Percentiles rank a stretch among this genome's conserved stretches.
Conservation (phyloP, 768 basidiomycete species). For the Agaricus subrufescens region DNA sequence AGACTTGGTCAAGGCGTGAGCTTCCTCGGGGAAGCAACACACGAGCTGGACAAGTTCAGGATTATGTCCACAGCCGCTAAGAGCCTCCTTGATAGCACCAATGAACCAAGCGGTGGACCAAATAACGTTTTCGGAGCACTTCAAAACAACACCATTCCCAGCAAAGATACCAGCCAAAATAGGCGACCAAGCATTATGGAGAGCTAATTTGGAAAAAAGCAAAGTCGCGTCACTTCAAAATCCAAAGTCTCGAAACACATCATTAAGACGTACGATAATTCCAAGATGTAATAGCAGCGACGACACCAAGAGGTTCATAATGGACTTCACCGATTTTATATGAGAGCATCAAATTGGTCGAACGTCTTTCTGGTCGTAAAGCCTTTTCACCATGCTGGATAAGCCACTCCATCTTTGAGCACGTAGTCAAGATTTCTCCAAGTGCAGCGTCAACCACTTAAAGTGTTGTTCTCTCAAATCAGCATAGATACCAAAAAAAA, state of each 20-base stretch:
- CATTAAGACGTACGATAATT: constrained; percentile 64
- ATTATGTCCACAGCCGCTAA: constrained; percentile 80
- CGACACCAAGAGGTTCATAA: constrained; percentile 91
- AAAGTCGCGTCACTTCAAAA: constrained; percentile 1
- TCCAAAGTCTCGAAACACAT: background rate
- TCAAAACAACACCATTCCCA: constrained; percentile 86
- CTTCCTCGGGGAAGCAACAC: constrained; percentile 86
- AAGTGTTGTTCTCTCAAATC: background rate
- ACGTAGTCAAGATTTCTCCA: constrained; percentile 93
- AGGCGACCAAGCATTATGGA: constrained; percentile 94
- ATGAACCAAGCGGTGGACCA: constrained; percentile 90
- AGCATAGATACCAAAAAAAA: background rate
- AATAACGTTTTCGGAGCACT: constrained; percentile 88
- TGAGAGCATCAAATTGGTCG: constrained; percentile 58
- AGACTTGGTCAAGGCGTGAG: constrained; percentile 73
- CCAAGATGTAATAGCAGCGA: constrained; percentile 93
- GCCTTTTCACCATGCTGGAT: constrained; percentile 79
- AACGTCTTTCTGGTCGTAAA: constrained; percentile 69
- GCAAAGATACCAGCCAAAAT: constrained; percentile 88
- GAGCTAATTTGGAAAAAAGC: constrained; percentile 39
- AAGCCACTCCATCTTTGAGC: constrained; percentile 92
- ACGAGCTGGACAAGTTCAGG: constrained; percentile 88
- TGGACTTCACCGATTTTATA: constrained; percentile 78
- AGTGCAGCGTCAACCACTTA: constrained; percentile 90
- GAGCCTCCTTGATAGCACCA: constrained; percentile 67